Evolutionary conservation across 139 green algal genomes (phyloP).

Genomic region (Volvox africanus): DNA sequence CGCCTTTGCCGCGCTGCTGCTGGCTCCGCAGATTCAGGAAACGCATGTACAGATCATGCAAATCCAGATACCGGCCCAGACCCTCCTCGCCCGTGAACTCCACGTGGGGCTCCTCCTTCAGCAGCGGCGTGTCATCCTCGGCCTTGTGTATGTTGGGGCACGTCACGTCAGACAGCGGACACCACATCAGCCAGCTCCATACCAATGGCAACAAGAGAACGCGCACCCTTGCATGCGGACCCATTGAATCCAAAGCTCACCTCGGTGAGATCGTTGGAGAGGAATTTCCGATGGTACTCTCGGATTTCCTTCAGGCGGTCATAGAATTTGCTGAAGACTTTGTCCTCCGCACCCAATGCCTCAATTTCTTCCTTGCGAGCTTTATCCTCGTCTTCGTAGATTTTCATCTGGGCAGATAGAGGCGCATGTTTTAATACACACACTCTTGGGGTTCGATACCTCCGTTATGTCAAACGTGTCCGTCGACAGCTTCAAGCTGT

Average conservation of each 20-base stretch:
- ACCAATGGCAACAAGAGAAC: too few relatives aligned
- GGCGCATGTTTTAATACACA: background rate
- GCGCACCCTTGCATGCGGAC: too few relatives aligned
- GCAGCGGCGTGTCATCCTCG: slow-evolving; percentile 72
- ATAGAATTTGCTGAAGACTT: slow-evolving; percentile 88
- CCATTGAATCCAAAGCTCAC: slow-evolving; percentile 37
- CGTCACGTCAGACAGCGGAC: too few relatives aligned
- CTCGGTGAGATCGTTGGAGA: slow-evolving; percentile 79
- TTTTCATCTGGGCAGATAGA: slow-evolving; percentile 64
- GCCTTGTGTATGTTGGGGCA: slow-evolving; percentile 45
- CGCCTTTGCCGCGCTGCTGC: slow-evolving; percentile 39
- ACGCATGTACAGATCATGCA: slow-evolving; percentile 82
- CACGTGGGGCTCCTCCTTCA: slow-evolving; percentile 70
- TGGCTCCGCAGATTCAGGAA: slow-evolving; percentile 89
- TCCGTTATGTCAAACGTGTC: too few relatives aligned
- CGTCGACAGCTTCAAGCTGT: too few relatives aligned
- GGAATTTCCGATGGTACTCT: slow-evolving; percentile 87
- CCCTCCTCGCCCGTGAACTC: slow-evolving; percentile 93
- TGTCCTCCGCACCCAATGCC: slow-evolving; percentile 75
- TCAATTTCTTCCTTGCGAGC: slow-evolving; percentile 92
- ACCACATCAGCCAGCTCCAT: too few relatives aligned
- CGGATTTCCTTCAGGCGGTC: slow-evolving; percentile 92
- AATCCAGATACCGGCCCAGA: slow-evolving; percentile 91
- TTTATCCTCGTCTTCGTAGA: slow-evolving; percentile 93
- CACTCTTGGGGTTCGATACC: background rate